Evolutionary conservation across 1,284 basidiomycete genomes (phyloP).

Genomic region (Trichosporon ovoides): DNA sequence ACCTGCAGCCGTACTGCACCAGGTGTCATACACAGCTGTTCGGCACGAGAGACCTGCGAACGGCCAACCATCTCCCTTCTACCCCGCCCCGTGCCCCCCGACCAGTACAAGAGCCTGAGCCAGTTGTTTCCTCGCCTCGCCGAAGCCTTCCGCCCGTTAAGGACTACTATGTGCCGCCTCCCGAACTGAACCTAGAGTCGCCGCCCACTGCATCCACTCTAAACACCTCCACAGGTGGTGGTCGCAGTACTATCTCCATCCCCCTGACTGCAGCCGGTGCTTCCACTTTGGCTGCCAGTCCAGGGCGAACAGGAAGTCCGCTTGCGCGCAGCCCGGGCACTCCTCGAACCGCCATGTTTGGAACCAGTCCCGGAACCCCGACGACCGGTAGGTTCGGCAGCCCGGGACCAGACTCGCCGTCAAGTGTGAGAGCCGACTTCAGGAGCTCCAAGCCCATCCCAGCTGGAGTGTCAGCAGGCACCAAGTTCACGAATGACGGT

Average conservation of each 20-base stretch:
- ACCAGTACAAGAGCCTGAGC: not conserved
- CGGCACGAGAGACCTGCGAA: constrained; percentile 45
- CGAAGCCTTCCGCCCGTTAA: constrained; percentile 16
- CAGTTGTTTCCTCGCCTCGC: constrained; percentile 12
- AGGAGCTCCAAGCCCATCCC: constrained; percentile 17
- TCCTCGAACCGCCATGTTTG: not conserved
- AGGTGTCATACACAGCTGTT: constrained; percentile 46
- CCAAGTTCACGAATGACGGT: constrained; percentile 3
- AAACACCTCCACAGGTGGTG: not conserved
- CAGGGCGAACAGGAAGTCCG: not conserved
- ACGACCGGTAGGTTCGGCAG: not conserved
- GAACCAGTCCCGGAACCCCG: not conserved
- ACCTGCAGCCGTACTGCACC: constrained; percentile 42
- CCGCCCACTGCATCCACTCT: not conserved
- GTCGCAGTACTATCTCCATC: not conserved
- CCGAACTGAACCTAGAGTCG: constrained; percentile 7
- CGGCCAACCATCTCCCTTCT: constrained; percentile 27
- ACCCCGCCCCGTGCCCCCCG: constrained; percentile 3
- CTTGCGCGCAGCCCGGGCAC: not conserved
- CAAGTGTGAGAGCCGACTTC: constrained; percentile 1
- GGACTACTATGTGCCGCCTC: constrained; percentile 19
- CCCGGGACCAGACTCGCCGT: not conserved
- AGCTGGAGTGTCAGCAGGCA: constrained; percentile 9
- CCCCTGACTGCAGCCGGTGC: not conserved
- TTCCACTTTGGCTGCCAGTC: not conserved